A percentile compares a stretch with the other conserved stretches of the same genome.
phyloP scores from a whole-genome alignment of 192 early-diverging fungal genomes.

The Umbelopsis isabellina region DNA sequence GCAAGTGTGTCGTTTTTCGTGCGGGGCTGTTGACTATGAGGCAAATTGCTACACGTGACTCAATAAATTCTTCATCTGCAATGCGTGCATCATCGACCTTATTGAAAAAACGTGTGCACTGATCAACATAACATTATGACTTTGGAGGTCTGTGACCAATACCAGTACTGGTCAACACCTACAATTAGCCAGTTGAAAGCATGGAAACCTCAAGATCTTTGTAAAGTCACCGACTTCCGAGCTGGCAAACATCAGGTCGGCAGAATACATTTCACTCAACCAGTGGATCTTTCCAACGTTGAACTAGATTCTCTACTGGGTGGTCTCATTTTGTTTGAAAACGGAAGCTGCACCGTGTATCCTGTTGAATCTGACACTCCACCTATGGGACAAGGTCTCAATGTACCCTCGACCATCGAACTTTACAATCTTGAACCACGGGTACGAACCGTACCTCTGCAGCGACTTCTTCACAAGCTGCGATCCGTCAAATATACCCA shows the following conservation, averaged over 20 bases:
- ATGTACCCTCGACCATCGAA: slow-evolving; percentile 78
- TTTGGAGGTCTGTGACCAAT: slow-evolving; percentile 25
- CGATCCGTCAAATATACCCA: slow-evolving; percentile 50
- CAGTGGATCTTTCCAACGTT: slow-evolving; percentile 79
- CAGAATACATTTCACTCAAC: slow-evolving; percentile 71
- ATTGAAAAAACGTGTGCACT: background rate
- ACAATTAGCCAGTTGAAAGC: slow-evolving; percentile 66
- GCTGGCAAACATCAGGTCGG: slow-evolving; percentile 70
- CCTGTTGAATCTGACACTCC: slow-evolving; percentile 80
- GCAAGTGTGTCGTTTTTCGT: no score
- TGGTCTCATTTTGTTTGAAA: slow-evolving; percentile 68
- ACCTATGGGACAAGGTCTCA: slow-evolving; percentile 82
- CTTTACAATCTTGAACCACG: slow-evolving; percentile 78
- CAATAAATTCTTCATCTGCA: no score
- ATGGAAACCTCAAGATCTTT: slow-evolving; percentile 69
- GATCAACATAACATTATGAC: slow-evolving; percentile 16
- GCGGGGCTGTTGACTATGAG: no score
- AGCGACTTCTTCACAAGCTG: background rate
- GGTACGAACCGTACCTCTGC: background rate
- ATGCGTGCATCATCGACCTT: no score
- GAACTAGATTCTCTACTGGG: slow-evolving; percentile 65
- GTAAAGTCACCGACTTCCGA: slow-evolving; percentile 71
- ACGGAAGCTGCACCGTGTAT: slow-evolving; percentile 76
- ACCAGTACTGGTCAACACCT: slow-evolving; percentile 76
- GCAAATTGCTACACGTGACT: no score